A percentile compares a stretch with the other conserved stretches of the same genome.
Evolutionary conservation across 2,329 filamentous ascomycete genomes (phyloP).

Genomic region (Mycosphaerelloides madeirae): DNA sequence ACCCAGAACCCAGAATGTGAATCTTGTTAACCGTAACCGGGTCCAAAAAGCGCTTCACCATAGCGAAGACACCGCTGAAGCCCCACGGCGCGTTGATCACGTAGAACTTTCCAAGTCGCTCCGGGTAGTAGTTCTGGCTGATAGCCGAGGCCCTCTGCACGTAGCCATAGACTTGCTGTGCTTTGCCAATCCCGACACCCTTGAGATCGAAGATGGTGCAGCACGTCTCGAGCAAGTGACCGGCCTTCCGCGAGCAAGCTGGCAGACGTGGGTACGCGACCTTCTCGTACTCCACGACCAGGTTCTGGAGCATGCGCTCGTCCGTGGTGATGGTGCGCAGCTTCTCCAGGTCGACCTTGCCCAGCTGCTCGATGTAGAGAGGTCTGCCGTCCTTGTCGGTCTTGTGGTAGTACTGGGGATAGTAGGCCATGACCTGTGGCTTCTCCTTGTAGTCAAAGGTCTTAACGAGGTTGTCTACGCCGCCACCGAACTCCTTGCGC

Average conservation of each 20-base stretch:
- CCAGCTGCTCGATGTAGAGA: constrained; percentile 93
- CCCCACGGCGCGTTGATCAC: constrained; percentile 98
- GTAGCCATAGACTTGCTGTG: constrained; percentile 81
- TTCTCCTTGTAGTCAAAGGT: constrained; percentile 88
- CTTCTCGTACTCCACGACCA: constrained; percentile 97
- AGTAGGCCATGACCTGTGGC: constrained; percentile 77
- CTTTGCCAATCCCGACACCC: constrained; percentile 79
- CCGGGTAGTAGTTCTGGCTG: constrained; percentile 98
- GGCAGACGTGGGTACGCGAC: constrained; percentile 87
- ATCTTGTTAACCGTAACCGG: constrained; percentile 97
- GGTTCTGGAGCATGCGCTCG: constrained; percentile 93
- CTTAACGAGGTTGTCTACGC: constrained; percentile 72
- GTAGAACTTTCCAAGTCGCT: constrained; percentile 92
- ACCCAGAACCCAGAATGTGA: constrained; percentile 74
- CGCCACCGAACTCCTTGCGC: constrained; percentile 71
- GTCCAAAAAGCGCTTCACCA: constrained; percentile 92
- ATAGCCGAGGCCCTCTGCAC: constrained; percentile 78
- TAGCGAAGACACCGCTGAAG: constrained; percentile 77
- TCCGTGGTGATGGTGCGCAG: constrained; percentile 90
- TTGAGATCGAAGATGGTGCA: constrained; percentile 98
- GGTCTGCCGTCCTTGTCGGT: constrained; percentile 92
- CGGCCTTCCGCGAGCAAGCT: constrained; percentile 88
- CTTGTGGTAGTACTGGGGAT: constrained; percentile 99
- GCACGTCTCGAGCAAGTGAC: constrained; percentile 89
- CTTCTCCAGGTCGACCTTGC: constrained; percentile 81